These are phyloP conservation scores for Ceratocystis cubensis DNA, from an alignment of 2,329 filamentous ascomycete genomes.

Conservation along the genomic window DNA sequence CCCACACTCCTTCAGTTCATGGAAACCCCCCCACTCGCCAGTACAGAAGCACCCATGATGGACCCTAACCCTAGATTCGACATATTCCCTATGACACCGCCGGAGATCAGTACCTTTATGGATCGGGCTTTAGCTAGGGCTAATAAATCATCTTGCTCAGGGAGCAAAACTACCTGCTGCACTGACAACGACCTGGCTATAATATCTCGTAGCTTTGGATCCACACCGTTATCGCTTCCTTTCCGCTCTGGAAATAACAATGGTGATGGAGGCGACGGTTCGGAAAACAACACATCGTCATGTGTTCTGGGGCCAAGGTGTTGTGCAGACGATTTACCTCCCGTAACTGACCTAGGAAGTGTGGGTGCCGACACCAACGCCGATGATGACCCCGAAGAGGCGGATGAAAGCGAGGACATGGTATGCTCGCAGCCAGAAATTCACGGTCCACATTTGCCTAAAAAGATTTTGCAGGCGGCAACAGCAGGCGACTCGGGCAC, in stretches of 20 bases:
- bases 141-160: not conserved
- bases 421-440: conserved; percentile 12
- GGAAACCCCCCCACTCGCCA: not conserved
- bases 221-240: not conserved
- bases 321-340: conserved; percentile 18
- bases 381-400: not conserved
- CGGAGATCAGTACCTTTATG: not conserved
- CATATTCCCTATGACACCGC: not conserved
- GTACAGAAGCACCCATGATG: not conserved
- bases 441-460: conserved; percentile 15
- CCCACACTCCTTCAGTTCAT: not conserved
- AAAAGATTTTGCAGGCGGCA: conserved; percentile 1
- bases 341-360: not conserved
- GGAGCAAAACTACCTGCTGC: not conserved
- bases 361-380: not conserved
- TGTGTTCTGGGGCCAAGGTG: conserved; percentile 19
- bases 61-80: not conserved
- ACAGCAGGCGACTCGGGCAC: conserved; percentile 22
- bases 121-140: not conserved
- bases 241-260: not conserved
- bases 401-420: conserved; percentile 8
- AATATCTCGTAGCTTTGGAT: not conserved
- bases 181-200: conserved; percentile 5
- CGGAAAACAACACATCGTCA: not conserved
- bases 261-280: not conserved